Base-by-base conservation (phyloP, 371 early-diverging fungal genomes). In the Haplosporangium sp. region DNA sequence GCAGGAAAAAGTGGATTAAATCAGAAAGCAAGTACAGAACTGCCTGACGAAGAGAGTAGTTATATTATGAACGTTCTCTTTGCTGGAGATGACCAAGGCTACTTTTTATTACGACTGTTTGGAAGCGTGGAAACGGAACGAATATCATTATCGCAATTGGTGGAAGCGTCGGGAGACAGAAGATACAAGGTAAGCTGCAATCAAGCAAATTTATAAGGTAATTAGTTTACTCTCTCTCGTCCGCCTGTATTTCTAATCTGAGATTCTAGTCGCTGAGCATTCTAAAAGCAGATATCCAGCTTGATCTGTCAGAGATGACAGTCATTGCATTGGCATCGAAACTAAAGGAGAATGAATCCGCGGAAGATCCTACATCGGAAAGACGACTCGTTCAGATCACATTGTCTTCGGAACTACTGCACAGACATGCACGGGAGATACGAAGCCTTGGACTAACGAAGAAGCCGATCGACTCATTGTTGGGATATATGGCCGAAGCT, bases 11-110 rank as follows among this genome's bases (percentile, higher is more conserved):
- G 20, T 14, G 61, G 38, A 29, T 14, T 40, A 14, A 48, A 13
- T 13, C 42, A 23, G 18, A 59, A 45, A 16, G 68, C 54, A 21
- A 43, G 40, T 40, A 36, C 55, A 13, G 56, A 56, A 16, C 66
- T 65, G 0, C 46, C 55, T 7, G 64, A 70, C 20, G 77, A 76
- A 38, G 77, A 76, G 54, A 67, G 71, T 8, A 62, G 71, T n/a
- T 64, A 59, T 9, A 46, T 71, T 57, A 70, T 76, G 77, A 76
- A 71, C 43, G 71, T 63, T 0, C 58, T 76, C 10, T 62, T 76
- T 37, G 53, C 62, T 12, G 71, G 71, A 3, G 64, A 76, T 48
- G 55, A 43, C 13, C 56, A 53, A 1, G 71, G 71, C 6, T 11
- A 18, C 2, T 52, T 76, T 20, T 59, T 29, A 16, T 46, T 76